Percentiles rank a stretch among this genome's conserved stretches.
Conservation (phyloP, 169 alveolate genomes). For the Plasmodium inui region DNA sequence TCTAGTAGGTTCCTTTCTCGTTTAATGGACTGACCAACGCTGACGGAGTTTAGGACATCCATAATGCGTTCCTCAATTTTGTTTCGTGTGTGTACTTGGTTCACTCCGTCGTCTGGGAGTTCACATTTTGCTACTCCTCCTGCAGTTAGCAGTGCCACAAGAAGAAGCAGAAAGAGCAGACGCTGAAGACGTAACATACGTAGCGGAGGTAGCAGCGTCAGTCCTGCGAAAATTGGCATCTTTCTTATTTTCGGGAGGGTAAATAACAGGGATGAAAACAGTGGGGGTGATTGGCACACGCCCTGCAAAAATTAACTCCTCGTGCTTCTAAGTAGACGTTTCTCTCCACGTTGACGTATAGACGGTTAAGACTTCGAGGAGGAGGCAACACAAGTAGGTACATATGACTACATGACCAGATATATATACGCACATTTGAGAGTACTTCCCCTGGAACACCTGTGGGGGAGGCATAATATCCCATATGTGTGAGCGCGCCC, state of each 20-base stretch:
- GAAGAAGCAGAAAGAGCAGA: neutral
- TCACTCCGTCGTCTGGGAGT: neutral
- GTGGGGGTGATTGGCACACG: neutral
- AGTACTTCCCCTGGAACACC: neutral
- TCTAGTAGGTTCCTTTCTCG: constrained; percentile 22
- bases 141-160: neutral
- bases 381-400: neutral
- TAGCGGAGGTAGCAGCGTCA: neutral
- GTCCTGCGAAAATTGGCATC: neutral
- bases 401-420: neutral
- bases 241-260: neutral
- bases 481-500: neutral
- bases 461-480: neutral
- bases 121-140: constrained; percentile 1
- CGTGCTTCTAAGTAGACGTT: neutral
- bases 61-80: constrained; percentile 6
- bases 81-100: neutral
- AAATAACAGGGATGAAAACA: neutral
- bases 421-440: neutral
- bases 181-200: neutral
- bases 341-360: no score
- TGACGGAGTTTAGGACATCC: constrained; percentile 31
- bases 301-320: neutral
- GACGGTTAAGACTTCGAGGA: neutral
- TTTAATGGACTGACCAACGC: neutral